Percentiles rank a stretch among this genome's conserved stretches.
phyloP scores from a whole-genome alignment of 129 eudicot species.

The Chrysanthemum makinoi region DNA sequence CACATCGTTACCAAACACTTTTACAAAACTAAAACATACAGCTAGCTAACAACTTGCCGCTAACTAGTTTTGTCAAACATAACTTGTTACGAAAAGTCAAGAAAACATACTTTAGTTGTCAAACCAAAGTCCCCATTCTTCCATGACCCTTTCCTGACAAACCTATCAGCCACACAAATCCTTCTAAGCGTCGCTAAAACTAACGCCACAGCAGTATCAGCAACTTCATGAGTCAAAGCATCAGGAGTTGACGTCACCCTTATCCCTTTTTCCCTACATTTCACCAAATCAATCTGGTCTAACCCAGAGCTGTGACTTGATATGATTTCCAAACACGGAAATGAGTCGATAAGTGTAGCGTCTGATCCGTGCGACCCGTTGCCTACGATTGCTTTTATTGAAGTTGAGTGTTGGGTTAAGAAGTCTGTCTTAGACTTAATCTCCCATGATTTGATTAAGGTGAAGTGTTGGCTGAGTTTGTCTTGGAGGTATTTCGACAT shows the following conservation, averaged over 20 bases:
- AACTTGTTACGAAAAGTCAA: neutral
- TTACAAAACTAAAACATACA: too few species aligned
- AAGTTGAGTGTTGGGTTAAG: slow-evolving; percentile 38
- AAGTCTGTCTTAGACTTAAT: slow-evolving; percentile 29
- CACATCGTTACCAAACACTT: too few species aligned
- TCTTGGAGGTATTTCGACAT: slow-evolving; percentile 63
- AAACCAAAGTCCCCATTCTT: slow-evolving; percentile 43
- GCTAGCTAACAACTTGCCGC: too few species aligned
- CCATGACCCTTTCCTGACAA: slow-evolving; percentile 67
- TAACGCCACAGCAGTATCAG: slow-evolving; percentile 64
- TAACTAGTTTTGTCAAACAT: neutral
- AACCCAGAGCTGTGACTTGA: slow-evolving; percentile 82
- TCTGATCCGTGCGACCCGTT: slow-evolving; percentile 70
- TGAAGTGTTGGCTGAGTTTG: slow-evolving; percentile 59
- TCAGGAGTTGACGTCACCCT: slow-evolving; percentile 87
- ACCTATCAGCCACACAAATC: slow-evolving; percentile 53
- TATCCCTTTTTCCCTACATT: slow-evolving; percentile 67
- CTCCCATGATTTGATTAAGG: slow-evolving; percentile 62
- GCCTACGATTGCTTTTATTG: slow-evolving; percentile 74
- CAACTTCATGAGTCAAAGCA: slow-evolving; percentile 85
- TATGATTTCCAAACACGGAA: slow-evolving; percentile 71
- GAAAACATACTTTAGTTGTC: slow-evolving; percentile 52
- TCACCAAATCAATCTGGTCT: slow-evolving; percentile 70
- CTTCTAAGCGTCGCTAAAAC: slow-evolving; percentile 63
- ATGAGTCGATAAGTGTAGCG: slow-evolving; percentile 56